Conservation (phyloP, 129 eudicot species). For the Helianthus tuberosus region DNA sequence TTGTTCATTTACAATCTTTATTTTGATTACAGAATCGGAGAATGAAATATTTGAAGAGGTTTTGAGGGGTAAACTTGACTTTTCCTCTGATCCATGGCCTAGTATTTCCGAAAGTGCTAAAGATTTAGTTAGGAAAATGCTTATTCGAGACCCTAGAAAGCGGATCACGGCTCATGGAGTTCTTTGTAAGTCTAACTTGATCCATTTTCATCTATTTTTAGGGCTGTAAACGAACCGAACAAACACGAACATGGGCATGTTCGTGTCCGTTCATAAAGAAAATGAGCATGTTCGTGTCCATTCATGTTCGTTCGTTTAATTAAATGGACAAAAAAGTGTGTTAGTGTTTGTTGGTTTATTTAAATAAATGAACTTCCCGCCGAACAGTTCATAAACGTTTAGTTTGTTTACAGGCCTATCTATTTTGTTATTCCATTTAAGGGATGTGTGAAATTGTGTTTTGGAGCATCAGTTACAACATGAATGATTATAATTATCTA, state of each 20-base stretch:
- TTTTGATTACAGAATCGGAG: slow-evolving; percentile 61
- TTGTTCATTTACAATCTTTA: background rate
- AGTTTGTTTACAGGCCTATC: too few relatives aligned
- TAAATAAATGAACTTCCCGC: too few relatives aligned
- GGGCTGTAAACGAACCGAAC: too few relatives aligned
- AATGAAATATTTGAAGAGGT: slow-evolving; percentile 82
- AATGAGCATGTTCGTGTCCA: too few relatives aligned
- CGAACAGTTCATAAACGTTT: too few relatives aligned
- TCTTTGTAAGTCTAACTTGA: slow-evolving; percentile 59
- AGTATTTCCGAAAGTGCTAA: slow-evolving; percentile 78
- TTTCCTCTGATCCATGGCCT: slow-evolving; percentile 90
- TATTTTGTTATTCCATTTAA: background rate
- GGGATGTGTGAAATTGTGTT: background rate
- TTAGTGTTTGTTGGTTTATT: too few relatives aligned
- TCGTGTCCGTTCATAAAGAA: too few relatives aligned
- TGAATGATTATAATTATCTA: too few relatives aligned
- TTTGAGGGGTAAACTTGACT: slow-evolving; percentile 69
- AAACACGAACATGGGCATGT: too few relatives aligned
- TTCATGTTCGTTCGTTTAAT: too few relatives aligned
- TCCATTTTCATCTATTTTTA: slow-evolving; percentile 6
- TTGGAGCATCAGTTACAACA: too few relatives aligned
- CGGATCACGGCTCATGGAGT: slow-evolving; percentile 78
- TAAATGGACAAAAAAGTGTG: too few relatives aligned
- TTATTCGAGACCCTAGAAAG: slow-evolving; percentile 65
- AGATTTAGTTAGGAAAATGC: slow-evolving; percentile 80